Base-by-base conservation (phyloP, 2,329 filamentous ascomycete genomes). In the Microcyclospora pomicola region DNA sequence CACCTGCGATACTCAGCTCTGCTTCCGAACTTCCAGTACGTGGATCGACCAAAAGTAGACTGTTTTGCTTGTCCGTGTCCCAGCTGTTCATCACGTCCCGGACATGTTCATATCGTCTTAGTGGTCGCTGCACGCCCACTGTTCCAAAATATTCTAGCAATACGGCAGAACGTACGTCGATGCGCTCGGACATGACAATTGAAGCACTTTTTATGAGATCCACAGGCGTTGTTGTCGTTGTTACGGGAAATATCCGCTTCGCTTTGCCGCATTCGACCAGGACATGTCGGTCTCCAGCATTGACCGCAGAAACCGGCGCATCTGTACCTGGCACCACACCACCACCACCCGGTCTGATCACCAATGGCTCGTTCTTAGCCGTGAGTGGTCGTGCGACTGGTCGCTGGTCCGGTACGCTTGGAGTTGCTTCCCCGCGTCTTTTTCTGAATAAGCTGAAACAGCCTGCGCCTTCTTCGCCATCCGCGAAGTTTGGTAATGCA, bases 41-140 rank as follows among this genome's bases (percentile, higher is more conserved):
- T 11, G 52, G 51, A 11, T 77, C 68, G 38, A 79, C 63, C 15
- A 95, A 68, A 13, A 82, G 62, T 11, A 96, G 66, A 6, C 72
- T 68, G 51, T 93, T 91, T 49, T 86, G 79, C 2, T 71, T 67
- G 56, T 94, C 86, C 32, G 71, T 68, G 43, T 93, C 83, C 88
- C 88, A 96, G 0, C 86, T 92, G 57, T 93, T 92, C 71, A 95
- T 73, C 15, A 94, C 74, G 51, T 94, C 84, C 42, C 84, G 75
- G 27, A 96, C 72, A 44, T 75, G 76, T 62, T 96, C 88, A 55
- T 94, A 95, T 30, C 77, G 78, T 31, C 88, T 80, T 16, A 96
- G 63, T 1, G 82, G 80, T 30, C 88, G 76, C 57, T 92, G 82
- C 2, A 96, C 68, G 24, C 84, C 84, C 1, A 91, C 70, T 33